A percentile compares a stretch with the other conserved stretches of the same genome.
Conservation (phyloP, 1,139 yeast species). For the Eremothecium coryli region DNA sequence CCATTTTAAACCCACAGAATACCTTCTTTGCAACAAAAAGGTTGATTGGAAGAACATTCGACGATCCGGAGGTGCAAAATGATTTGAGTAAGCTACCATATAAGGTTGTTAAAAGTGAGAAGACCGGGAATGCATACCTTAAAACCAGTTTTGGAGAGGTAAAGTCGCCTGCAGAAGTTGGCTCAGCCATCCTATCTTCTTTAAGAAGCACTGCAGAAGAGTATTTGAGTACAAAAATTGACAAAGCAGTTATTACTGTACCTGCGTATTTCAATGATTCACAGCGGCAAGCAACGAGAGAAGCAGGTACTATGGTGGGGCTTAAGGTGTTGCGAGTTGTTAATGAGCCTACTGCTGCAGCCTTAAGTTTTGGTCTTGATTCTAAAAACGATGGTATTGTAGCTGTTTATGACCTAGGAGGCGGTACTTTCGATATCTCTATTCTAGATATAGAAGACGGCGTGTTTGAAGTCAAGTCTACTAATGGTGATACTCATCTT, state of each 20-base stretch:
- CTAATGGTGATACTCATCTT: conserved; percentile 77
- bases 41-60: conserved; percentile 95
- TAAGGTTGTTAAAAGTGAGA: conserved; percentile 38
- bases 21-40: conserved; percentile 97
- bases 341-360: conserved; percentile 79
- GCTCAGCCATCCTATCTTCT: conserved; percentile 22
- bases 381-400: conserved; percentile 44
- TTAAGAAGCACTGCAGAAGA: conserved; percentile 49
- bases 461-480: conserved; percentile 70
- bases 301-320: conserved; percentile 60
- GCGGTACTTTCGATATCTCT: conserved; percentile 78
- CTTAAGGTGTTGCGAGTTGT: conserved; percentile 59
- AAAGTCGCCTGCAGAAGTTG: conserved; percentile 27
- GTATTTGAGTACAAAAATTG: conserved; percentile 35
- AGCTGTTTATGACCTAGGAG: conserved; percentile 76
- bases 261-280: conserved; percentile 77
- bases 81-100: conserved; percentile 90
- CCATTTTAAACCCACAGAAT: conserved; percentile 96
- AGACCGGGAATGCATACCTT: conserved; percentile 58
- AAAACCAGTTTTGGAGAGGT: conserved; percentile 30
- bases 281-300: conserved; percentile 69
- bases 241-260: conserved; percentile 66
- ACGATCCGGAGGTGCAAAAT: conserved; percentile 92
- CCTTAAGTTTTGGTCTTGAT: conserved; percentile 67
- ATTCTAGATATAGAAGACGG: conserved; percentile 73